A percentile compares a stretch with the other conserved stretches of the same genome.
phyloP scores from a whole-genome alignment of 352 stramenopile genomes.

The Pythium guiyangense region DNA sequence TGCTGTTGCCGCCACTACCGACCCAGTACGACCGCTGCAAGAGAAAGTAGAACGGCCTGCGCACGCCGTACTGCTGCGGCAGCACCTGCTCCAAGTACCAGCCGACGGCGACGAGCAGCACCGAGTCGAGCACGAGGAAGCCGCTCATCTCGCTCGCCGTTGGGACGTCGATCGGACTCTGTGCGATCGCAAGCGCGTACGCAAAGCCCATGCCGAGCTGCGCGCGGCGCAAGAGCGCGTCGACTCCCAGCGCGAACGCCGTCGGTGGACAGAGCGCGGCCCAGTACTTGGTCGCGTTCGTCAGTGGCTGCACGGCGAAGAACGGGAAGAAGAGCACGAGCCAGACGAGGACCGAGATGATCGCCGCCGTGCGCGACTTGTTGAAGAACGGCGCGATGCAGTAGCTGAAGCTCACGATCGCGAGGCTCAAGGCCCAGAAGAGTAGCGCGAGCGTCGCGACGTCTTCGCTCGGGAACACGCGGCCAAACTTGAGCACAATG shows the following conservation, averaged over 20 bases:
- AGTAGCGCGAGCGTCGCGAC: slow-evolving; percentile 59
- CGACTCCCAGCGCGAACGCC: slow-evolving; percentile 60
- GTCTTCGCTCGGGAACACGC: slow-evolving; percentile 41
- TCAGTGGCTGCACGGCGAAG: slow-evolving; percentile 48
- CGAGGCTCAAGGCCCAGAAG: slow-evolving; percentile 55
- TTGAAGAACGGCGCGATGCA: slow-evolving; percentile 64
- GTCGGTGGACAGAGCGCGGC: slow-evolving; percentile 57
- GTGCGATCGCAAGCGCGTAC: slow-evolving; percentile 38
- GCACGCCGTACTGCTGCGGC: slow-evolving; percentile 87
- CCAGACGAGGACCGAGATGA: too few relatives aligned
- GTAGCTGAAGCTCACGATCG: slow-evolving; percentile 60
- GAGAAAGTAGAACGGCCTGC: slow-evolving; percentile 89
- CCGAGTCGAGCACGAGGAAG: slow-evolving; percentile 67
- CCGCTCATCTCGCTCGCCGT: slow-evolving; percentile 45
- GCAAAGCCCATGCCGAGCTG: slow-evolving; percentile 57
- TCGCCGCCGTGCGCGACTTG: too few relatives aligned
- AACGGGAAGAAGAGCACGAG: slow-evolving; percentile 78
- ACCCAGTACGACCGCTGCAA: slow-evolving; percentile 50
- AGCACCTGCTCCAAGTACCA: slow-evolving; percentile 93
- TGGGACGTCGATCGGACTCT: slow-evolving; percentile 37
- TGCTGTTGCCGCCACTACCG: too few relatives aligned
- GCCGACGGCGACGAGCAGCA: slow-evolving; percentile 60
- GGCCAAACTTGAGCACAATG: too few relatives aligned
- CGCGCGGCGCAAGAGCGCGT: slow-evolving; percentile 50
- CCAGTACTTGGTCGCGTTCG: slow-evolving; percentile 38